Percentiles rank a stretch among this genome's conserved stretches.
These are phyloP conservation scores for Cercospora brassicicola DNA, from an alignment of 2,329 filamentous ascomycete species.

Conservation along the genomic window DNA sequence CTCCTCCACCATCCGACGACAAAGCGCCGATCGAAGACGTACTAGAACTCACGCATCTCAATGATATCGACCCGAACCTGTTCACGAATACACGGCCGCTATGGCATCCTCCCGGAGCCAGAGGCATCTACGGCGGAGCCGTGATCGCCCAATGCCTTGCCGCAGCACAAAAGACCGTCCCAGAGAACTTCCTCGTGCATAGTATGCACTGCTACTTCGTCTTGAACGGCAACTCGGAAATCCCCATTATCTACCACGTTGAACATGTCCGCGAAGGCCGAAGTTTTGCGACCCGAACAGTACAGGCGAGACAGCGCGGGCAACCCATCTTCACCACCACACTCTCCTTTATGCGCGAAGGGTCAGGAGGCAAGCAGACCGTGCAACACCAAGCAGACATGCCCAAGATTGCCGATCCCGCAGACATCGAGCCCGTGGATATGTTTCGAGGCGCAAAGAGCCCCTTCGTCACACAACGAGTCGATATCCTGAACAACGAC, in stretches of 20 bases:
- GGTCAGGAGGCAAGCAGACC: constrained; percentile 55
- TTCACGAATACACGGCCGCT: constrained; percentile 91
- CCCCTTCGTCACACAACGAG: constrained; percentile 60
- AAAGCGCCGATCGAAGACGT: constrained; percentile 86
- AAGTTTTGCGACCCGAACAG: constrained; percentile 86
- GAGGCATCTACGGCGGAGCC: constrained; percentile 90
- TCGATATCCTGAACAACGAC: constrained; percentile 58
- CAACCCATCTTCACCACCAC: constrained; percentile 94
- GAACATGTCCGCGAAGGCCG: constrained; percentile 88
- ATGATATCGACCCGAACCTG: constrained; percentile 75
- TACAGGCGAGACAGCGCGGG: constrained; percentile 89
- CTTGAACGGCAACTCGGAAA: constrained; percentile 77
- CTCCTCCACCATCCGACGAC: constrained; percentile 68
- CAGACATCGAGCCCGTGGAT: constrained; percentile 40
- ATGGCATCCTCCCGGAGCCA: constrained; percentile 88
- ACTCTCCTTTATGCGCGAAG: constrained; percentile 77
- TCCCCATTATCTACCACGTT: constrained; percentile 91
- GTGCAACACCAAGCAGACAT: constrained; percentile 66
- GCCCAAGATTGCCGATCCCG: constrained; percentile 48
- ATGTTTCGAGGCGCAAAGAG: constrained; percentile 41
- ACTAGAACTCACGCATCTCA: constrained; percentile 78
- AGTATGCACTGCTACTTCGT: constrained; percentile 99
- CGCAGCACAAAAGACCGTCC: constrained; percentile 85
- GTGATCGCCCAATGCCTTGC: constrained; percentile 90
- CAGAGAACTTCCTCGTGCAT: constrained; percentile 76